Conservation (phyloP, 2,329 filamentous ascomycete species). For the Ascochyta clinopodiicola region DNA sequence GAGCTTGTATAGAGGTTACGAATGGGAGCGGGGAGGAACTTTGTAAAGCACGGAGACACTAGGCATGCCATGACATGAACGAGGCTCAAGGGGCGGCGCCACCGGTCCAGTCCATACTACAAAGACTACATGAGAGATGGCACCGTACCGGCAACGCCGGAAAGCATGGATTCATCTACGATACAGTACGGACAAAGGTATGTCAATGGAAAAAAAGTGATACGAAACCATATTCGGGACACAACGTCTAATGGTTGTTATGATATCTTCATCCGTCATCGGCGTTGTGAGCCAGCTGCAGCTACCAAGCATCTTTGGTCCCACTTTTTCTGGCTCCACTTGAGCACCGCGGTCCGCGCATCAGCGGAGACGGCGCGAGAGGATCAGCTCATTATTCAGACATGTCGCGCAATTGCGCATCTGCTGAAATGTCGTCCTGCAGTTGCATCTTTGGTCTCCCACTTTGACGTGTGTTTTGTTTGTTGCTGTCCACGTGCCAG, state of each 20-base stretch:
- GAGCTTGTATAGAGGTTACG: slow-evolving; percentile 5
- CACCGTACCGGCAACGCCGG: not conserved
- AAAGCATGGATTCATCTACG: not conserved
- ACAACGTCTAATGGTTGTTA: not conserved
- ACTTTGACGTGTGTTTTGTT: not conserved
- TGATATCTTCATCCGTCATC: slow-evolving; percentile 7
- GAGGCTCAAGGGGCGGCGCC: slow-evolving; percentile 18
- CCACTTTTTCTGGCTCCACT: slow-evolving; percentile 10
- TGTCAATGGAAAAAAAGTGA: no score
- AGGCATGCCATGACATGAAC: slow-evolving; percentile 12
- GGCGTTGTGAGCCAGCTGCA: not conserved
- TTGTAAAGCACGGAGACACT: not conserved
- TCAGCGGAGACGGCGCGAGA: slow-evolving; percentile 5
- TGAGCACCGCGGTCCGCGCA: slow-evolving; percentile 5
- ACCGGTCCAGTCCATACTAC: slow-evolving; percentile 11
- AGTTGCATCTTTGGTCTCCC: not conserved
- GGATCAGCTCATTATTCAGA: slow-evolving; percentile 8
- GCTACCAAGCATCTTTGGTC: not conserved
- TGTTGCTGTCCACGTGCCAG: slow-evolving; percentile 10
- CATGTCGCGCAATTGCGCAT: not conserved
- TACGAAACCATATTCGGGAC: not conserved
- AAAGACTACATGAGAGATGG: slow-evolving; percentile 5
- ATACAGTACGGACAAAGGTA: not conserved
- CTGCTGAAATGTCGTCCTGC: not conserved
- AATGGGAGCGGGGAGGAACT: slow-evolving; percentile 1